These are phyloP conservation scores for Cyclotella distinguenda DNA, from an alignment of 108 stramenopile genomes.

Conservation along the genomic window DNA sequence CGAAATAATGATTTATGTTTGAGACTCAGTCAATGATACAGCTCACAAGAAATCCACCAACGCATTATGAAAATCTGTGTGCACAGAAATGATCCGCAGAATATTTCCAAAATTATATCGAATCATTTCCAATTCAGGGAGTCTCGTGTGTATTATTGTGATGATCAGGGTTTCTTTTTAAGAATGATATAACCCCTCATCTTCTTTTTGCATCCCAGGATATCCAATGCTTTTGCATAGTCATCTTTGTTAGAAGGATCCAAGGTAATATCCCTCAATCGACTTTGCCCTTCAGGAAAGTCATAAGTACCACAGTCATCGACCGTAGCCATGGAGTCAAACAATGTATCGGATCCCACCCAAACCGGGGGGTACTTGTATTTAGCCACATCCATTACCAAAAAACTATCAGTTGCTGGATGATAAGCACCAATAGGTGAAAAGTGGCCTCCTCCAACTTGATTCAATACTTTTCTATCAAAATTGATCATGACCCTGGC, in stretches of 20 bases:
- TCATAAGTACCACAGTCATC: slow-evolving; percentile 68
- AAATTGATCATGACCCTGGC: slow-evolving; percentile 75
- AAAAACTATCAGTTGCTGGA: slow-evolving; percentile 69
- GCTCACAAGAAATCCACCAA: too few relatives aligned
- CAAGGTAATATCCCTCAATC: slow-evolving; percentile 8
- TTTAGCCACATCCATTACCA: slow-evolving; percentile 95
- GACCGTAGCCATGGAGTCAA: slow-evolving; percentile 61
- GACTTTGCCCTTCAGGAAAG: slow-evolving; percentile 39
- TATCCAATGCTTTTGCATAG: slow-evolving; percentile 18
- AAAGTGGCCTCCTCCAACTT: slow-evolving; percentile 96
- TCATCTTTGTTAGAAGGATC: slow-evolving; percentile 24
- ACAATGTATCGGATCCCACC: slow-evolving; percentile 73
- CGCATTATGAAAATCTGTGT: too few relatives aligned
- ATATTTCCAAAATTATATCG: too few relatives aligned
- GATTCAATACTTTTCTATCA: slow-evolving; percentile 55
- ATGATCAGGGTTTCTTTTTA: slow-evolving; percentile 19
- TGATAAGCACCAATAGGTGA: slow-evolving; percentile 89
- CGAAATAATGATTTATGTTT: too few relatives aligned
- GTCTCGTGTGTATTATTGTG: too few relatives aligned
- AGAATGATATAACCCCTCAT: slow-evolving; percentile 64
- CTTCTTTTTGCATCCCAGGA: slow-evolving; percentile 48
- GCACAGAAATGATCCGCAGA: too few relatives aligned
- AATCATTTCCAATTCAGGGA: too few relatives aligned
- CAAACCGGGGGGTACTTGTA: slow-evolving; percentile 97
- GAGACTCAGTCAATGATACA: too few relatives aligned